Conservation (phyloP, 345 rosid genomes). For the Lenwebbia sp. region DNA sequence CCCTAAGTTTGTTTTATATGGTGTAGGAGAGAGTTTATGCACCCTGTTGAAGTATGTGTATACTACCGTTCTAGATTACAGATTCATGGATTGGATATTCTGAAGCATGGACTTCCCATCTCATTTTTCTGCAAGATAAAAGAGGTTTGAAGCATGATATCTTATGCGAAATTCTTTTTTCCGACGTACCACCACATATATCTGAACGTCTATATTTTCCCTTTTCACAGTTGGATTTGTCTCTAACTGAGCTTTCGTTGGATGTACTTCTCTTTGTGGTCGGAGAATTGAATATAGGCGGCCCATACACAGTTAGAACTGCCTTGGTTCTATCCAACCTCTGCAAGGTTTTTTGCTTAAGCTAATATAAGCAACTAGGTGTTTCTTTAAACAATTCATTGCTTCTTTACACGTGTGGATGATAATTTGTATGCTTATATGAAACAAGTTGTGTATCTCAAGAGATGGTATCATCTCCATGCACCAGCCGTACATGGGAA, state of each 20-base stretch:
- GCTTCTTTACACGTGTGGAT: background rate
- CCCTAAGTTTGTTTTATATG: background rate
- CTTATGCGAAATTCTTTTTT: background rate
- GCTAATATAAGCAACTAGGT: background rate
- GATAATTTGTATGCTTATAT: background rate
- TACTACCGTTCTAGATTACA: slow-evolving; percentile 52
- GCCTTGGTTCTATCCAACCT: slow-evolving; percentile 56
- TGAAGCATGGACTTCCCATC: slow-evolving; percentile 42
- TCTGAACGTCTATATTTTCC: slow-evolving; percentile 4
- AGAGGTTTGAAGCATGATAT: slow-evolving; percentile 32
- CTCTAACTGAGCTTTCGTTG: slow-evolving; percentile 65
- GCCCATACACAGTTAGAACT: slow-evolving; percentile 73
- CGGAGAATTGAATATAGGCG: slow-evolving; percentile 77
- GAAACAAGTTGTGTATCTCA: background rate
- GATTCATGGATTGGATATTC: slow-evolving; percentile 14
- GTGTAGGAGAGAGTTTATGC: slow-evolving; percentile 63
- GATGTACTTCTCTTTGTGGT: slow-evolving; percentile 70
- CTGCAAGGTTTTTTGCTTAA: slow-evolving; percentile 53
- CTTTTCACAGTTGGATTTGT: slow-evolving; percentile 55
- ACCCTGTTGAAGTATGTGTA: slow-evolving; percentile 54
- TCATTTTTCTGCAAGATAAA: slow-evolving; percentile 64
- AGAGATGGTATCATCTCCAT: background rate
- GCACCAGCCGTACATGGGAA: background rate
- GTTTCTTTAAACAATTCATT: background rate
- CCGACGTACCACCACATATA: background rate